phyloP scores from a whole-genome alignment of 2,329 filamentous ascomycete species.

The Aspergillus persii region DNA sequence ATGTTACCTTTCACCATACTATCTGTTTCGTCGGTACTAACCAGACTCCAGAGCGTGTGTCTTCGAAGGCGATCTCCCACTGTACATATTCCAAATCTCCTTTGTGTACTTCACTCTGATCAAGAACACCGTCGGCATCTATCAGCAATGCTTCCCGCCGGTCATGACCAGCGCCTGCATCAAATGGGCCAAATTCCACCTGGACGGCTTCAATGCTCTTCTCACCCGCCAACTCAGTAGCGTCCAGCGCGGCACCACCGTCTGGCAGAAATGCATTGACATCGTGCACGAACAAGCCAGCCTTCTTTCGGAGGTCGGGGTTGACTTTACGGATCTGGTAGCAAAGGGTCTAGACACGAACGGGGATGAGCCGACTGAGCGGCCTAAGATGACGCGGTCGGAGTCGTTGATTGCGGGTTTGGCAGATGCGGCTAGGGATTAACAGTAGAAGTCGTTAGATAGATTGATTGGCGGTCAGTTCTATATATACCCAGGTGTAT shows the following conservation, averaged over 20 bases:
- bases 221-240: slow-evolving; percentile 82
- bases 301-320: slow-evolving; percentile 77
- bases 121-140: slow-evolving; percentile 86
- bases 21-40: slow-evolving; percentile 3
- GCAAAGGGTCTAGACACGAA: slow-evolving; percentile 52
- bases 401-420: slow-evolving; percentile 22
- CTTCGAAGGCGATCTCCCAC: slow-evolving; percentile 87
- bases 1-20: slow-evolving; percentile 26
- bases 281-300: slow-evolving; percentile 76
- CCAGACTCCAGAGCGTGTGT: slow-evolving; percentile 71
- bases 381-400: slow-evolving; percentile 24
- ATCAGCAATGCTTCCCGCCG: slow-evolving; percentile 81
- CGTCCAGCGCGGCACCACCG: slow-evolving; percentile 69
- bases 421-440: slow-evolving; percentile 12
- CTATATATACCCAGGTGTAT: neutral
- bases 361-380: slow-evolving; percentile 20
- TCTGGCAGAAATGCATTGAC: slow-evolving; percentile 81
- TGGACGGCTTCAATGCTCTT: slow-evolving; percentile 85
- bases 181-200: slow-evolving; percentile 95
- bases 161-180: slow-evolving; percentile 91
- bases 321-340: slow-evolving; percentile 85
- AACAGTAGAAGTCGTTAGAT: neutral
- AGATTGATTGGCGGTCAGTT: neutral
- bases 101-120: slow-evolving; percentile 96
- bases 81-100: slow-evolving; percentile 92